Evolutionary conservation across 192 early-diverging fungal species (phyloP).

Genomic region (Backusella macrospora): DNA sequence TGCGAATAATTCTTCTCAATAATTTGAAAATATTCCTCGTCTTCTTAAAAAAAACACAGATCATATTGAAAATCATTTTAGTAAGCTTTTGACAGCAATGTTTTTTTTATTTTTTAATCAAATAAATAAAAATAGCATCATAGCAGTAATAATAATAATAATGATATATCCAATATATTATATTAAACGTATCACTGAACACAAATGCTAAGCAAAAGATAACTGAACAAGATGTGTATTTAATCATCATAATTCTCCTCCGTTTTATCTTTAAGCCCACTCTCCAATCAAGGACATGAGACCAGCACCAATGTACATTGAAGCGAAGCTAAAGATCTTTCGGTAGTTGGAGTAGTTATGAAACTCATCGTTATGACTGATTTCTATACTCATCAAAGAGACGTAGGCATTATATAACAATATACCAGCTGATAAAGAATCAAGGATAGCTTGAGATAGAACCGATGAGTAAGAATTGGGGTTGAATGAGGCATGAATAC

Average conservation of each 20-base stretch:
- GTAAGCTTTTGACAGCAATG: too few species aligned
- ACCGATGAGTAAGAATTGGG: conserved; percentile 60
- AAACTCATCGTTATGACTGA: conserved; percentile 36
- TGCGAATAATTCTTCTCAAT: too few species aligned
- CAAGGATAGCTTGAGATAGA: conserved; percentile 69
- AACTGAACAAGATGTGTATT: too few species aligned
- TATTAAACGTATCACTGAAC: too few species aligned
- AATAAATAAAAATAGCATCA: too few species aligned
- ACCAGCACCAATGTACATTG: conserved; percentile 40
- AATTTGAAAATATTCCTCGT: too few species aligned
- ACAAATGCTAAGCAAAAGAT: too few species aligned
- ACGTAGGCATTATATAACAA: conserved; percentile 78
- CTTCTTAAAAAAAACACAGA: too few species aligned
- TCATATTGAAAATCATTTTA: too few species aligned
- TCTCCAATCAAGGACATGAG: conserved; percentile 38
- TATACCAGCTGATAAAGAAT: conserved; percentile 82
- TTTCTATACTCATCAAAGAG: conserved; percentile 64
- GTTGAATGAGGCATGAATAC: conserved; percentile 66
- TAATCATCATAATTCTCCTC: not conserved
- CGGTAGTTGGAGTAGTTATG: not conserved
- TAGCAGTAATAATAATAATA: not conserved
- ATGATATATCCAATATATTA: not conserved
- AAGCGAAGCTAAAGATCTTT: conserved; percentile 28
- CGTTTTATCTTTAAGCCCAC: conserved; percentile 28
- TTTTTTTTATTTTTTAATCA: too few species aligned